Base-by-base conservation (phyloP, 371 early-diverging fungal genomes). In the Actinomortierella wolfii region DNA sequence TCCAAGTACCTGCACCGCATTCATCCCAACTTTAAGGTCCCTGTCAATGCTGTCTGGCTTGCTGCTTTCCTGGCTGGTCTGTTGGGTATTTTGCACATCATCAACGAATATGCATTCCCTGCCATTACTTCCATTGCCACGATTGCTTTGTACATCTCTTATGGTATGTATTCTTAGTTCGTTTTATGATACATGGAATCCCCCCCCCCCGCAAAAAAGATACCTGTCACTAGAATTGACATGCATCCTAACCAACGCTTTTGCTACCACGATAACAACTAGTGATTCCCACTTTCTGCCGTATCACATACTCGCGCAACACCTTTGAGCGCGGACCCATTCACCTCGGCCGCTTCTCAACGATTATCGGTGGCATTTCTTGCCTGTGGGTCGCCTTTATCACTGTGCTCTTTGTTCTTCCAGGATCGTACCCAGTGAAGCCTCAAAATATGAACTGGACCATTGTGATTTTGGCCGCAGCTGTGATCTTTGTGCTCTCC, bases 91-190 rank as follows among this genome's bases (percentile, higher is more conserved):
- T 65, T 81, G 26, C 80, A 81, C 61, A 57, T 84, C 42, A 75
- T 77, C 45, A 77, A 78, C 56, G 45, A 64, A 24, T 79, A 80
- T 3, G 86, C 86, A 2, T 84, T 80, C 50, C 78, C 84, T 34
- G 89, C 91, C 20, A 84, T 91, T 59, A 84, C 86, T 21, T 85
- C 85, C 25, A 83, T 91, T 47, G 83, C 85, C 28, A 88, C 88
- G 25, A 88, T 91, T 58, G 84, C 89, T 25, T 76, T 87, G 28
- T 86, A 83, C 61, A 81, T 91, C 34, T 84, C 88, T 14, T 91
- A 91, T 57, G 86, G 85, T 52, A 64, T 21, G 47, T 41, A 4
- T n/a, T n/a, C n/a, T n/a, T n/a, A n/a, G n/a, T 48, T 48, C 18
- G 24, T 28, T 51, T n/a, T 25, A 15, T 17, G 47, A 20, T 46